Base-by-base conservation (phyloP, 257 asterid genomes). In the Nicotiana sylvestris region DNA sequence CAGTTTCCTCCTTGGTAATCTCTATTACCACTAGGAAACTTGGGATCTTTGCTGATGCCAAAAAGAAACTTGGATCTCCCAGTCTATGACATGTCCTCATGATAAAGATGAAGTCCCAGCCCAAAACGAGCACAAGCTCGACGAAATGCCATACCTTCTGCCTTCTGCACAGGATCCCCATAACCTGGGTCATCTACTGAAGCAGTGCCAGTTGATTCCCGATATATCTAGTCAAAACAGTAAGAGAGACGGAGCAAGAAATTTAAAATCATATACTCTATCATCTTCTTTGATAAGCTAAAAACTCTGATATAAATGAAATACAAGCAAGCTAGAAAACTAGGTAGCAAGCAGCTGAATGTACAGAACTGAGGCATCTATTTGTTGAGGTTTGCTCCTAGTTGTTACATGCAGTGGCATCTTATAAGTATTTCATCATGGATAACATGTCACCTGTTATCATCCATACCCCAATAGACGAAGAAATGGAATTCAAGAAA, bases 81-180 rank as follows among this genome's bases (percentile, higher is more conserved):
- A n/a, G 33, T 55, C 69, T 92, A 95, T 37, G 90, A 87, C 82
- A 89, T 21, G 79, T 95, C 97, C 84, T 95, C 97, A 62, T 95
- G 97, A 88, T 91, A 94, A 29, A 95, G 94, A 86, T 95, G 95
- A 81, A 95, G 99, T 66, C 99, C 99, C 60, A 94, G 89, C 53
- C 99, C 99, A 58, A 94, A 88, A 49, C 97, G 94, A 84, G 99
- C 97, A 85, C 98, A 95, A 85, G 98, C 99, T 77, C 97, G 85
- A 43, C 99, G 97, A 89, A 95, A 94, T 76, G 99, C 97, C 98
- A 92, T 95, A 78, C 93, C 93, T 85, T 94, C 99, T 67, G 98
- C 99, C 88, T 91, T 94, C 88, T 94, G 97, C 90, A 92, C 89
- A 1, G 94, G 89, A 81, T 91, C 93, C 57, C 95, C 94, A 49